Evolutionary conservation across 129 eudicot genomes (phyloP), one percentile per base, ranked within the genome.

Genomic region (Rutidosis leptorrhynchoides): DNA sequence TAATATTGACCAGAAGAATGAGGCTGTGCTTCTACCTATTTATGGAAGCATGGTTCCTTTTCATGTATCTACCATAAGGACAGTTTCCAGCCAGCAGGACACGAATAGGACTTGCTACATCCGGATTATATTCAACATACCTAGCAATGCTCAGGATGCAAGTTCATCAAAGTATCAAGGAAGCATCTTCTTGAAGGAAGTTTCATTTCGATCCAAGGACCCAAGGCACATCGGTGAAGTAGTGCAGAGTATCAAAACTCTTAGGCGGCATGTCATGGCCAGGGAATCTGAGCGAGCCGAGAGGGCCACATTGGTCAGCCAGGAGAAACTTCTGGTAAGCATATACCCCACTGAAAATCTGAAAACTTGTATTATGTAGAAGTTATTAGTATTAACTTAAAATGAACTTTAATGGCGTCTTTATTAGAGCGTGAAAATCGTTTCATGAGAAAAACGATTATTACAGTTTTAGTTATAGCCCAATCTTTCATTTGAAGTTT

Each of bases 231-330:
- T 73, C 8, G 67, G 78, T 55, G 84, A 80, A 71, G 64, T 80
- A 4, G 81, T 76, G 12, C 81, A 71, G 46, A 53, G 58, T 25
- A 80, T 80, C 7, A 80, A 76, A 49, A 80, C 74, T 8, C 81
- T 80, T 9, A 62, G 75, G 64, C 45, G 60, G 45, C 73, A 80
- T 24, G 78, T 75, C 49, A 24, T 68, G 28, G 45, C 78, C 14
- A 66, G 84, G 17, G 84, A 80, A 35, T 75, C 84, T 10, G 84
- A 80, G 60, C 66, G 66, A 53, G 81, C 84, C 26, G 81, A 80
- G 52, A 62, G 84, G 23, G 84, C 84, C 5, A 70, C 84, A 3
- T 61, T 80, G 65, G 84, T 80, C 16, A 75, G 75, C 19, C 84
- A 76, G 27, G 81, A 80, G 65, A 80, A 76, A 54, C 84, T 80